Evolutionary conservation across 169 alveolate species (phyloP), one percentile per base, ranked within the genome.

Genomic region (Plasmodium gonderi): DNA sequence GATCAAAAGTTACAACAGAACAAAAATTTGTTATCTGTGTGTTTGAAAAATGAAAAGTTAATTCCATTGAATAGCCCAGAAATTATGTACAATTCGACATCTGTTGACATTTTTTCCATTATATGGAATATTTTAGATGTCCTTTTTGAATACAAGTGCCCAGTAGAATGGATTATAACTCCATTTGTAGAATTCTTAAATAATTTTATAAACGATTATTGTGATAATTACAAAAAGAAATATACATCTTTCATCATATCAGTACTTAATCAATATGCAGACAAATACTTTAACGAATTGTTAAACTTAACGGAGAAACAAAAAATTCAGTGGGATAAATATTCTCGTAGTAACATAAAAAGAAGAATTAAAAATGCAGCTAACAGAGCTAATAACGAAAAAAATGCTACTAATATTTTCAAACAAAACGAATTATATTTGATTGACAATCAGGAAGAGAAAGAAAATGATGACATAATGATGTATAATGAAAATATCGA

Each of bases 81-180:
- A 23, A 36, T 78, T 77, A 77, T 90, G 76, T 74, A 90, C 44
- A 90, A 90, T 79, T 42, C 94, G 9, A 90, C 94, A 17, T 12
- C 77, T 45, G 94, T 90, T 0, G 94, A 90, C 26, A 90, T 90
- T 2, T 77, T 90, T 49, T 77, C 94, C 33, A 78, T 90, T 1
- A 78, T 90, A 29, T 90, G 74, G n/a, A 60, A 69, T 14, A 90
- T 90, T 65, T 90, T 90, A 51, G 94, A 90, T 14, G 83, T 47
- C 0, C 67, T 90, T 11, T 90, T 90, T 60, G 75, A 78, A 45
- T 90, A 90, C 72, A 90, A 76, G 12, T 90, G 90, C 17, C 94
- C 94, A 44, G 76, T 90, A 2, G 94, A 90, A 64, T 90, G 94
- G 94, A 78, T 90, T 38, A 69, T 90, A 12, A 78, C 90, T 1